A percentile compares a stretch with the other conserved stretches of the same genome.
phyloP scores from a whole-genome alignment of 352 stramenopile species.

The Phytophthora fragariae region DNA sequence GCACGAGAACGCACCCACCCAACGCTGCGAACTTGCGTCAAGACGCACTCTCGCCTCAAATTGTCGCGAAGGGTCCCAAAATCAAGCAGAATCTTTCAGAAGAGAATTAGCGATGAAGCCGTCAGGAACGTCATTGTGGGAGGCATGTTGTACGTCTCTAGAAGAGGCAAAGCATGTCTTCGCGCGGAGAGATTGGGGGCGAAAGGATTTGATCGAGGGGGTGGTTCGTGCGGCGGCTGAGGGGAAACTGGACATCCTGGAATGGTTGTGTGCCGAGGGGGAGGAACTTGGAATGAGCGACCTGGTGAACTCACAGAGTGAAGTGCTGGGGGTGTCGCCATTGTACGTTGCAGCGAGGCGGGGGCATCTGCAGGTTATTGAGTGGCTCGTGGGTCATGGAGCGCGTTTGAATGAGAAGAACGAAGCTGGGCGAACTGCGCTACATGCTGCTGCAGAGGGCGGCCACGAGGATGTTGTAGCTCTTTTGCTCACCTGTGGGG shows the following conservation, averaged over 20 bases:
- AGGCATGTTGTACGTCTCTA: neutral
- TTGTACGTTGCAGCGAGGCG: neutral
- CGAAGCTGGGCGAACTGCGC: neutral
- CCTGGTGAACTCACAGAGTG: neutral
- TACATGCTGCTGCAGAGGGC: constrained; percentile 16
- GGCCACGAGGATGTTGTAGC: constrained; percentile 1
- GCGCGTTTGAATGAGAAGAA: neutral
- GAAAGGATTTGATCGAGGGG: neutral
- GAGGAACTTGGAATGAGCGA: neutral
- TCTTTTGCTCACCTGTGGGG: constrained; percentile 1
- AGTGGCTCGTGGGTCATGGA: neutral
- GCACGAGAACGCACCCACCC: neutral
- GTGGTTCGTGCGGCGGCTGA: neutral
- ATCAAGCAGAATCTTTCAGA: neutral
- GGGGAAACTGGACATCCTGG: constrained; percentile 1
- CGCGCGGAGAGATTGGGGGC: neutral
- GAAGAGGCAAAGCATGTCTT: neutral
- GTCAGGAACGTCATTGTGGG: neutral
- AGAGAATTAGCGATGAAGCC: neutral
- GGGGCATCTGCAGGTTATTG: neutral
- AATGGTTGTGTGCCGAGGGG: neutral
- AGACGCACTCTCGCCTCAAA: neutral
- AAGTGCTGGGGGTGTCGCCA: neutral
- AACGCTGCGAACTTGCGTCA: neutral
- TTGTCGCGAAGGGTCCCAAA: too few species aligned